These are phyloP conservation scores for Ogataea haglerorum DNA, from an alignment of 805 yeast species.

Conservation along the genomic window DNA sequence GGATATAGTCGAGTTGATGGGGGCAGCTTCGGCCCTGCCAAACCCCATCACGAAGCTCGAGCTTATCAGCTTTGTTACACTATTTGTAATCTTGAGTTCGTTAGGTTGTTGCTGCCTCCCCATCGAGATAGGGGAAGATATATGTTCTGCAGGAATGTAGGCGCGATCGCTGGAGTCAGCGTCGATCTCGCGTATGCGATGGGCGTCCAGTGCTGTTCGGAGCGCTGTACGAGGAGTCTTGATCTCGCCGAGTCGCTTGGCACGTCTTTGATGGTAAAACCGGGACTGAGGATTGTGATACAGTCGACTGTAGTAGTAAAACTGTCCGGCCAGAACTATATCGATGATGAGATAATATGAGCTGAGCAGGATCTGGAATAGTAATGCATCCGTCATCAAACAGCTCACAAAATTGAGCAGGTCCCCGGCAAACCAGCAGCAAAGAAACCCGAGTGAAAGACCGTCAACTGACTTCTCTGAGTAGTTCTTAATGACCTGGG, in stretches of 20 bases:
- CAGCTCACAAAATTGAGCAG: conserved; percentile 50
- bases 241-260: conserved; percentile 13
- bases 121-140: conserved; percentile 9
- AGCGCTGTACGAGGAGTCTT: conserved; percentile 26
- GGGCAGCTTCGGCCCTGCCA: conserved; percentile 27
- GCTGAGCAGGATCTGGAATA: conserved; percentile 45
- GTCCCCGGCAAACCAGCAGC: conserved; percentile 67
- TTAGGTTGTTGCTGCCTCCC: not conserved
- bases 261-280: conserved; percentile 23
- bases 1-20: not conserved
- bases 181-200: conserved; percentile 1
- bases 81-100: conserved; percentile 5
- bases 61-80: conserved; percentile 24
- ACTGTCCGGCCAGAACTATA: conserved; percentile 42
- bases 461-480: conserved; percentile 63
- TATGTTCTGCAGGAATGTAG: conserved; percentile 7
- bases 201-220: conserved; percentile 18
- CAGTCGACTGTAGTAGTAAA: conserved; percentile 43
- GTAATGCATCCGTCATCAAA: conserved; percentile 44
- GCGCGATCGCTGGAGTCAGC: conserved; percentile 1
- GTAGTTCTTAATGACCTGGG: conserved; percentile 63
- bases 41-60: conserved; percentile 31
- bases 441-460: conserved; percentile 54
- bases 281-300: conserved; percentile 35
- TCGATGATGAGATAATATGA: conserved; percentile 49